Evolutionary conservation across 164 flowering plant genomes (phyloP), one percentile per base, ranked within the genome.

Genomic region (Macadamia integrifolia): DNA sequence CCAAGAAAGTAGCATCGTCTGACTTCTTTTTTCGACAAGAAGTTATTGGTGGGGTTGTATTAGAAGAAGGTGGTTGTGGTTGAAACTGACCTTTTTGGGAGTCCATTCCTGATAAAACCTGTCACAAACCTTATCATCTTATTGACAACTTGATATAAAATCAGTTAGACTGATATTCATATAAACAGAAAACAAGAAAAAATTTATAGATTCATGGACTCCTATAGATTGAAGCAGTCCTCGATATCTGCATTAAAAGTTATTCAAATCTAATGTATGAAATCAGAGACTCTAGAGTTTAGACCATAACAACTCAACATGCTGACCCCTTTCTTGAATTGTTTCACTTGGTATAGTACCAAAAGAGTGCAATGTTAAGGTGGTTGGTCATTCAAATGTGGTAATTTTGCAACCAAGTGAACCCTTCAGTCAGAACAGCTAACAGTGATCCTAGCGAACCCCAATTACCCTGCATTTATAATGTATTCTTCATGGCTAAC

Each of bases 21-120:
- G 74, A 84, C 72, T 87, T 90, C 86, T 91, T 91, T 87, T 85
- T 91, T 48, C 97, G 79, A 60, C 96, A 91, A 44, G 96, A 91
- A 66, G 87, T 60, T 23, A 63, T 59, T 18, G 69, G 23, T 32
- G 72, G 71, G 31, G 55, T 68, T 30, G 60, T 44, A 28, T 66
- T 35, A 44, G 68, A 10, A 11, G 69, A 55, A 5, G 71, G 14
- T 4, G 71, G 66, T 57, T 67, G 65, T 10, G 69, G 40, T 55
- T 77, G 74, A 32, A 42, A 61, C 66, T 77, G 72, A 72, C 59
- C 68, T 31, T 74, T 80, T 35, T 79, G 78, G 42, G 80, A 13
- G 52, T 79, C 86, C 88, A 85, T 87, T 42, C 56, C 59, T 13
- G 23, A 10, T 31, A 44, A 23, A 8, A 17, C 46, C 58, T 35